Percentiles rank a stretch among this genome's conserved stretches.
Evolutionary conservation across 768 basidiomycete species (phyloP).

Genomic region (Myochromella boudieri): DNA sequence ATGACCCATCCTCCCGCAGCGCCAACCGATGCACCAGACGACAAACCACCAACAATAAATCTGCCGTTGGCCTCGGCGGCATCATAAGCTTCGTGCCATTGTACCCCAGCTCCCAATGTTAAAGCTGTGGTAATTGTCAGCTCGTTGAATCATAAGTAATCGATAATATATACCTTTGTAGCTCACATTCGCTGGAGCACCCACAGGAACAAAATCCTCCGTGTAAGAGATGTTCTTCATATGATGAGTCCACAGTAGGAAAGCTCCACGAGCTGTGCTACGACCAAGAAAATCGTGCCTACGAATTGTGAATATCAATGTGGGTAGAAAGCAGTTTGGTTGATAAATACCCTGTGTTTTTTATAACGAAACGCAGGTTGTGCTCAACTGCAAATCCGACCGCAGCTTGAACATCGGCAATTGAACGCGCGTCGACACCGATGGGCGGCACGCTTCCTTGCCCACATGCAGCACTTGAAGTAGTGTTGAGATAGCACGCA

Average conservation of each 20-base stretch:
- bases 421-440: constrained; percentile 38
- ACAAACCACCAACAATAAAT: constrained; percentile 45
- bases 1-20: constrained; percentile 48
- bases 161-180: constrained; percentile 16
- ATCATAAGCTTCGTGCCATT: constrained; percentile 43
- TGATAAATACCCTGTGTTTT: constrained; percentile 30
- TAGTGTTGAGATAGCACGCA: constrained; percentile 50
- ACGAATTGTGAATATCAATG: constrained; percentile 12
- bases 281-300: constrained; percentile 46
- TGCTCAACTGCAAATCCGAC: constrained; percentile 35
- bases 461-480: constrained; percentile 36
- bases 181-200: constrained; percentile 21
- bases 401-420: constrained; percentile 37
- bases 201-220: constrained; percentile 29
- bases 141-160: no score
- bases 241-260: constrained; percentile 42
- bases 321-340: background rate
- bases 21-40: constrained; percentile 39
- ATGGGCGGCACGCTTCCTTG: constrained; percentile 43
- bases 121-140: no score
- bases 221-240: constrained; percentile 32
- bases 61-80: constrained; percentile 37
- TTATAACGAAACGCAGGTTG: constrained; percentile 37
- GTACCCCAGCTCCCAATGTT: constrained; percentile 41
- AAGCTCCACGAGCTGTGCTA: constrained; percentile 37